These are phyloP conservation scores for Vaccinium darrowii DNA, from an alignment of 148 eudicot genomes.

Conservation along the genomic window DNA sequence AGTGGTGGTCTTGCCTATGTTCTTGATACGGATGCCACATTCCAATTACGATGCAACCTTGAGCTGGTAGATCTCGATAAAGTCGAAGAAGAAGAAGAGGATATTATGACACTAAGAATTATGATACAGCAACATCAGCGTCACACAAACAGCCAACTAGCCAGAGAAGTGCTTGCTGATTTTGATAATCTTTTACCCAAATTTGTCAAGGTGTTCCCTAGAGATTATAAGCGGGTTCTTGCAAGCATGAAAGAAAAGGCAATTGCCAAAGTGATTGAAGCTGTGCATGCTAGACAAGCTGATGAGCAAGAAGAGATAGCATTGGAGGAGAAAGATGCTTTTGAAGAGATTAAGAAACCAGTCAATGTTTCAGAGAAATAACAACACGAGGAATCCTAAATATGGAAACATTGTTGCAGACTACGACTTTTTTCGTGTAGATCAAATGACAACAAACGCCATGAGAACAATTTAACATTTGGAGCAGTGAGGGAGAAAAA, in stretches of 20 bases:
- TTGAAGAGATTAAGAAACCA: constrained; percentile 73
- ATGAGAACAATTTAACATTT: neutral
- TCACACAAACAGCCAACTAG: constrained; percentile 79
- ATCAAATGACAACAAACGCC: neutral
- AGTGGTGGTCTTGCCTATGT: constrained; percentile 97
- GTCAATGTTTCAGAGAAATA: too few species aligned
- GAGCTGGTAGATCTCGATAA: constrained; percentile 96
- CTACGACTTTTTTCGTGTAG: neutral
- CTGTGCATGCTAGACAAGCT: constrained; percentile 41
- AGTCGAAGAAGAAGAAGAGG: constrained; percentile 91
- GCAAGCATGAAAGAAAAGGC: constrained; percentile 61
- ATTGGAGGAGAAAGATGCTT: constrained; percentile 67
- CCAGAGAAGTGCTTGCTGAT: constrained; percentile 75
- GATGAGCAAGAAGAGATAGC: constrained; percentile 63
- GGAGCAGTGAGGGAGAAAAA: neutral
- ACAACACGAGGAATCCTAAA: too few species aligned
- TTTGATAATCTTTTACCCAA: constrained; percentile 73
- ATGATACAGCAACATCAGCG: constrained; percentile 99
- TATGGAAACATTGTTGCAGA: too few species aligned
- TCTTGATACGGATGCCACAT: constrained; percentile 69
- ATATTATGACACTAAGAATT: constrained; percentile 75
- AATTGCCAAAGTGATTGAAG: constrained; percentile 48
- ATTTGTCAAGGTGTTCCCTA: constrained; percentile 91
- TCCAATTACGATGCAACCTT: constrained; percentile 62
- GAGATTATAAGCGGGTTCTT: constrained; percentile 87